phyloP scores from a whole-genome alignment of 768 basidiomycete species.

The Tubosaeta sp. region DNA sequence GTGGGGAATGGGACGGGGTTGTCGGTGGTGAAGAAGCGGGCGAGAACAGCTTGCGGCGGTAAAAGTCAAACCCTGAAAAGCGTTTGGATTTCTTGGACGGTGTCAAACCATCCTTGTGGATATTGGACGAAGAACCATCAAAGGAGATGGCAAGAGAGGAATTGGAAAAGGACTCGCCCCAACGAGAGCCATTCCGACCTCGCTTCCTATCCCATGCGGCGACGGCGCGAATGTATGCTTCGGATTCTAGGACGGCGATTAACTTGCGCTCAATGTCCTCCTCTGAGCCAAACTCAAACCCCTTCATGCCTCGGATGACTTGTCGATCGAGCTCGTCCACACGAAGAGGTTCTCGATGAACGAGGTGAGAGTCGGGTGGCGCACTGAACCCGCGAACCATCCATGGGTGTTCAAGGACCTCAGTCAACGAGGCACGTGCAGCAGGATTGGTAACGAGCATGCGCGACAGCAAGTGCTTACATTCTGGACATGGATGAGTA shows the following conservation, averaged over 20 bases:
- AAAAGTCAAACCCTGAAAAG: conserved; percentile 96
- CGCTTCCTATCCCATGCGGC: conserved; percentile 76
- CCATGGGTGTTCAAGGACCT: conserved; percentile 88
- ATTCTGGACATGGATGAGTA: conserved; percentile 54
- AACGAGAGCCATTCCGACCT: conserved; percentile 41
- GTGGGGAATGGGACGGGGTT: conserved; percentile 59
- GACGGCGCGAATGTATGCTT: conserved; percentile 69
- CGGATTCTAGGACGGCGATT: conserved; percentile 67
- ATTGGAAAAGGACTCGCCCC: conserved; percentile 57
- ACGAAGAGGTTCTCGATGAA: conserved; percentile 86
- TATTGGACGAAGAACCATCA: conserved; percentile 38
- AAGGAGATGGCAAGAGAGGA: conserved; percentile 69
- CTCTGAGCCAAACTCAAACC: conserved; percentile 92
- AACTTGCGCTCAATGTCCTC: conserved; percentile 81
- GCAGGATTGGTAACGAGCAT: conserved; percentile 97
- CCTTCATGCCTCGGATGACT: conserved; percentile 87
- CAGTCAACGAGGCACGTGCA: conserved; percentile 73
- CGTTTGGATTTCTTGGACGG: conserved; percentile 67
- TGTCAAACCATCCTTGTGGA: conserved; percentile 39
- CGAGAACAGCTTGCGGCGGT: conserved; percentile 82
- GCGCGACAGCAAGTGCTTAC: conserved; percentile 86
- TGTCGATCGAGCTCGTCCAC: conserved; percentile 82
- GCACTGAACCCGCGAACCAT: conserved; percentile 84
- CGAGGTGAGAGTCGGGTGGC: conserved; percentile 78
- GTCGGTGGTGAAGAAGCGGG: conserved; percentile 43